Conservation (phyloP, 495 filamentous ascomycete species). For the Gamarada debralockiae region DNA sequence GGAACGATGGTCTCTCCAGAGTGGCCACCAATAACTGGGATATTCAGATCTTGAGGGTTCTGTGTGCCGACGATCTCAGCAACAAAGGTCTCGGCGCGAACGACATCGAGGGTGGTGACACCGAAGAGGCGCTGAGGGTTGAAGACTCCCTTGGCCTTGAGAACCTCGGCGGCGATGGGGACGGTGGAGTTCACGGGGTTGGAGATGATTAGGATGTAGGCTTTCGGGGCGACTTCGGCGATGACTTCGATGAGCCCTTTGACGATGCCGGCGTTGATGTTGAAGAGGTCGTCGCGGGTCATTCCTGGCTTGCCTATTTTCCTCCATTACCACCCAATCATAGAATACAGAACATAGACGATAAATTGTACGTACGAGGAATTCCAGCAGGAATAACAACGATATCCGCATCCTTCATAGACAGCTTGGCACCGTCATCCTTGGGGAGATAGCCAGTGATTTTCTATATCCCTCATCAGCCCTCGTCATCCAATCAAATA, state of each 20-base stretch:
- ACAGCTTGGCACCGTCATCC: slow-evolving; percentile 83
- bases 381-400: slow-evolving; percentile 97
- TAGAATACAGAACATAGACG: not conserved
- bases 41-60: slow-evolving; percentile 69
- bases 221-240: slow-evolving; percentile 83
- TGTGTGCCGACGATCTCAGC: slow-evolving; percentile 77
- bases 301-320: slow-evolving; percentile 91
- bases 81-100: slow-evolving; percentile 95
- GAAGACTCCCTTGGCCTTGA: slow-evolving; percentile 90
- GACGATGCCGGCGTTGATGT: slow-evolving; percentile 95
- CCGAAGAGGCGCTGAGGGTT: slow-evolving; percentile 92
- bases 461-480: slow-evolving; percentile 56
- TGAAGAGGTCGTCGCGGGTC: slow-evolving; percentile 99
- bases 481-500: not conserved
- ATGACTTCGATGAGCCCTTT: slow-evolving; percentile 79
- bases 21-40: slow-evolving; percentile 96
- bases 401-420: slow-evolving; percentile 87
- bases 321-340: not conserved
- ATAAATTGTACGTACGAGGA: slow-evolving; percentile 65
- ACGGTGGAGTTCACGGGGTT: slow-evolving; percentile 99
- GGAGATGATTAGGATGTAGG: slow-evolving; percentile 92
- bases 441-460: slow-evolving; percentile 84
- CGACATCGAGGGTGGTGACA: slow-evolving; percentile 97
- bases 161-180: slow-evolving; percentile 92
- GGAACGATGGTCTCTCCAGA: slow-evolving; percentile 97